Evolutionary conservation across 345 rosid species (phyloP), one percentile per base, ranked within the genome.

Genomic region (Murraya koenigii): DNA sequence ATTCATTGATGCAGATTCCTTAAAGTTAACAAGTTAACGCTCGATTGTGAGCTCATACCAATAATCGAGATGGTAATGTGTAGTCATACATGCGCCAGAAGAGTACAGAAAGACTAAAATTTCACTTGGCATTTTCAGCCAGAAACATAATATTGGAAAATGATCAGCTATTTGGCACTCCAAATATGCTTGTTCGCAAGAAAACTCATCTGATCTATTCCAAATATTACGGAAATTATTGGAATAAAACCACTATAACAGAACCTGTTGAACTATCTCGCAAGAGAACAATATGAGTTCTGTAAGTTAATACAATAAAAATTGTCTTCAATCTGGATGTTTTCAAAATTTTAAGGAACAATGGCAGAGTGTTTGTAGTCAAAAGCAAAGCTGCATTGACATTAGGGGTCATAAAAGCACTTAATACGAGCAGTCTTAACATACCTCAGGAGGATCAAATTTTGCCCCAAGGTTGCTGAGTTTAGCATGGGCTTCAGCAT

Each of bases 401-500:
- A 14, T 17, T 39, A 9, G 19, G 35, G 23, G 17, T 44, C 36
- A 15, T 3, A 7, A 66, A 82, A 74, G 13, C 49, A 75, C 63
- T 33, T 8, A 38, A 20, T 39, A 74, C 32, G 41, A 67, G 33
- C 59, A 78, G 7, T 35, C 28, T 3, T 72, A 33, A 77, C 93
- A 72, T 80, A 95, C 99, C 99, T 93, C 97, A 3, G 94, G 90
- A 85, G 98, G 97, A 79, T 93, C 94, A 85, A 95, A 95, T 80
- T 95, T 95, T 22, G 98, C 91, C 10, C 99, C 98, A 49, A 89
- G 90, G 85, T 88, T 90, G 89, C 99, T 95, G 80, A 95, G 99
- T 80, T 91, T 90, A 72, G 93, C 96, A 85, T 95, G 98, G 74
- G 99, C 98, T 89, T 93, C 96, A 66, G 99, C 98, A 81, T 93